Percentiles rank a stretch among this genome's conserved stretches.
These are phyloP conservation scores for Starmerella vitae DNA, from an alignment of 805 yeast genomes.

Conservation along the genomic window DNA sequence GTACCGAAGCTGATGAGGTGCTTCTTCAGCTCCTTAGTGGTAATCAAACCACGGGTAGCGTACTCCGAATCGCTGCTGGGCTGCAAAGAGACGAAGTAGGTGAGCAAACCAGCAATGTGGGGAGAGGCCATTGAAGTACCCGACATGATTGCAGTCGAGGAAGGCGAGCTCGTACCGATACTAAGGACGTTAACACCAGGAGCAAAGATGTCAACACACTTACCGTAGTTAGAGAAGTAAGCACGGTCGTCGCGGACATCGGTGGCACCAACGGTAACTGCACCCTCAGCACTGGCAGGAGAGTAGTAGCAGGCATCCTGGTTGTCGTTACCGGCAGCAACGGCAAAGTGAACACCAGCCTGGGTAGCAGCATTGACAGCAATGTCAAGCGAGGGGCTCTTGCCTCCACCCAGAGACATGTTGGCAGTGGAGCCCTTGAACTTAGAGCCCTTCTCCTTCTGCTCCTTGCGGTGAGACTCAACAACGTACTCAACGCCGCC, in stretches of 20 bases:
- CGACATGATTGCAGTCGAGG: constrained; percentile 31
- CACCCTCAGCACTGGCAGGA: constrained; percentile 51
- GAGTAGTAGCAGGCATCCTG: constrained; percentile 86
- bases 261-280: constrained; percentile 92
- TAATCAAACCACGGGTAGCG: constrained; percentile 34
- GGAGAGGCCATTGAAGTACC: constrained; percentile 99
- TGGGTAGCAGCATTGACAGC: constrained; percentile 83
- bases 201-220: constrained; percentile 91
- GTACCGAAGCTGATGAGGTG: constrained; percentile 40
- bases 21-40: constrained; percentile 43
- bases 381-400: constrained; percentile 69
- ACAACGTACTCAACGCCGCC: constrained; percentile 49
- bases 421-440: constrained; percentile 43
- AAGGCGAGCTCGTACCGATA: constrained; percentile 24
- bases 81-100: constrained; percentile 77
- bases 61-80: constrained; percentile 46
- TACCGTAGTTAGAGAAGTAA: constrained; percentile 87
- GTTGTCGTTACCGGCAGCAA: constrained; percentile 92
- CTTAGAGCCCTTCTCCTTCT: constrained; percentile 34
- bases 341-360: constrained; percentile 84
- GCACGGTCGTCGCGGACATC: constrained; percentile 83
- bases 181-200: constrained; percentile 88
- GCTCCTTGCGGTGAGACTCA: constrained; percentile 43
- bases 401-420: constrained; percentile 84
- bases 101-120: constrained; percentile 80